Base-by-base conservation (phyloP, 2,329 filamentous ascomycete genomes). In the Colletotrichum coccodes region DNA sequence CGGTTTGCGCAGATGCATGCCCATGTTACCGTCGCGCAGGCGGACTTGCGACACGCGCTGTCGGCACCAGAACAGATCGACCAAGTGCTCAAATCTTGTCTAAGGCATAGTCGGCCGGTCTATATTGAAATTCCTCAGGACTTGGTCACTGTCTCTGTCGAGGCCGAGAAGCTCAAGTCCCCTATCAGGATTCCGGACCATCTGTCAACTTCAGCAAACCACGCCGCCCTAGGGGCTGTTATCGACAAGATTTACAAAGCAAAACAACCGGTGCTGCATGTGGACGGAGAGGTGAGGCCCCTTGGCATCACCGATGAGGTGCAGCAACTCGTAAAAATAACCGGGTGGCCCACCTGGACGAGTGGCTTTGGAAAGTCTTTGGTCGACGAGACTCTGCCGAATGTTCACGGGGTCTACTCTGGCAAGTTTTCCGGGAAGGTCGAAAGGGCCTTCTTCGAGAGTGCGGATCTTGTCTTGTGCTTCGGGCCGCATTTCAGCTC, bases 101-200 rank as follows among this genome's bases (percentile, higher is more conserved):
- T 89, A 38, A 72, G 85, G 53, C 83, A 87, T 42, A 87, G 84
- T 64, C 80, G 85, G 3, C 88, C 88, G 0, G 88, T 87, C 1
- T 89, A 88, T 67, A 83, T 90, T 23, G 83, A 87, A 70, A 72
- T 90, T 5, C 88, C 87, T 0, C 81, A 82, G 14, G 87, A 90
- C 71, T 78, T 89, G 76, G 85, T 87, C 6, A 74, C 73, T 7
- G 77, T 73, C 0, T 72, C 70, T 4, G 75, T 86, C 2, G 72
- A 78, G 8, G 75, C 75, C 6, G 73, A 73, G 8, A 72, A 74
- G n/a, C 72, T 84, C 2, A 70, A 74, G n/a, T 64, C 70, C 1
- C 70, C 73, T 2, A 71, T 79, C 38, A 71, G 66, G 21, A 66
- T 74, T 23, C 72, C 70, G 1, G 64, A 64, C 4, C 64, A 56